These are phyloP conservation scores for Lolium perenne DNA, from an alignment of 176 grass and related monocot genomes.

Conservation along the genomic window DNA sequence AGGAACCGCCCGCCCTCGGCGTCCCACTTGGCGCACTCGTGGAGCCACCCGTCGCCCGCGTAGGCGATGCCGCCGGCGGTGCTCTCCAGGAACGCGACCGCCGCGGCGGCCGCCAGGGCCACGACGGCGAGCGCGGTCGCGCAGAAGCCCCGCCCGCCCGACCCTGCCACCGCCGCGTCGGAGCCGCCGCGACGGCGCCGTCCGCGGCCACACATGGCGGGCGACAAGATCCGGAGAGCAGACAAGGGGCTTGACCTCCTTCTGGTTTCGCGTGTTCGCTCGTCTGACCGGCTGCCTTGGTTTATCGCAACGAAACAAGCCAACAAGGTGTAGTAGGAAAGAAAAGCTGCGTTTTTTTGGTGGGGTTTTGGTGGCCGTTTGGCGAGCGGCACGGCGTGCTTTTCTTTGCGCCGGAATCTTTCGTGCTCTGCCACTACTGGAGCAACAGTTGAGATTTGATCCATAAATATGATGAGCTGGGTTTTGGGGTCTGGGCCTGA, in stretches of 20 bases:
- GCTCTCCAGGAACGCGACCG: constrained; percentile 72
- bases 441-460: not conserved
- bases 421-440: constrained; percentile 9
- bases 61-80: constrained; percentile 63
- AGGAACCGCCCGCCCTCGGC: constrained; percentile 62
- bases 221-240: constrained; percentile 28
- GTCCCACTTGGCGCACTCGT: constrained; percentile 99
- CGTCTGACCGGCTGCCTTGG: not conserved
- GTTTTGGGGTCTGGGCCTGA: not conserved
- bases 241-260: not conserved
- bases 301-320: not conserved
- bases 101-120: constrained; percentile 57
- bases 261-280: not conserved
- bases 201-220: constrained; percentile 61
- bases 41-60: constrained; percentile 60
- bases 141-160: constrained; percentile 7
- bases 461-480: not conserved
- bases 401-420: constrained; percentile 29
- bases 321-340: not conserved
- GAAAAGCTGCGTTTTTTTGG: constrained; percentile 11
- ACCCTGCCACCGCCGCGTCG: not conserved
- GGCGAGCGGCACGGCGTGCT: not conserved
- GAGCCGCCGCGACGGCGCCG: constrained; percentile 27
- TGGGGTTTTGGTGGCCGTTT: constrained; percentile 42
- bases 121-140: constrained; percentile 39